A percentile compares a stretch with the other conserved stretches of the same genome.
Conservation (phyloP, 257 asterid genomes). For the Striga asiatica region DNA sequence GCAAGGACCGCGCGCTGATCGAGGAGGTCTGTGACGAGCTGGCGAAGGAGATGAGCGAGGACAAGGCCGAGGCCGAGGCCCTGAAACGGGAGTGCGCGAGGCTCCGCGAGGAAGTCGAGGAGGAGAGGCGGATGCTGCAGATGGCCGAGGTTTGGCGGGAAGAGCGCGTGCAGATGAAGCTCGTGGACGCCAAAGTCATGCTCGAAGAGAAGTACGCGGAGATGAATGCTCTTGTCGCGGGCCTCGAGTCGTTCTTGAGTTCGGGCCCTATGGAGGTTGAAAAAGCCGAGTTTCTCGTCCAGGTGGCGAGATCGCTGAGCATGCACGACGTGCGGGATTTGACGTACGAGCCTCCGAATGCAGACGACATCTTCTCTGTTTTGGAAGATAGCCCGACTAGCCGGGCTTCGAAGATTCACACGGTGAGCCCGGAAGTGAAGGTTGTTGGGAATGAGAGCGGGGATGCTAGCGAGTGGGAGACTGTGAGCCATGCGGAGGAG, state of each 20-base stretch:
- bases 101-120: constrained; percentile 51
- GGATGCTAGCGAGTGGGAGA: constrained; percentile 56
- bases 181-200: constrained; percentile 54
- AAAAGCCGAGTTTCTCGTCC: constrained; percentile 32
- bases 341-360: constrained; percentile 40
- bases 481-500: constrained; percentile 49
- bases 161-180: constrained; percentile 62
- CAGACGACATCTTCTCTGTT: constrained; percentile 38
- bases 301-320: constrained; percentile 32
- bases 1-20: constrained; percentile 40
- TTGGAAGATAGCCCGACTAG: constrained; percentile 47
- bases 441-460: constrained; percentile 34
- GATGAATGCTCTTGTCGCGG: constrained; percentile 30
- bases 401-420: constrained; percentile 28
- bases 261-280: constrained; percentile 26
- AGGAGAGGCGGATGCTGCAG: constrained; percentile 62
- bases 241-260: constrained; percentile 19
- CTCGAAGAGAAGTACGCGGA: constrained; percentile 53
- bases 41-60: constrained; percentile 53
- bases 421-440: constrained; percentile 28
- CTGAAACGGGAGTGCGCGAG: constrained; percentile 38
- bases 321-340: constrained; percentile 41
- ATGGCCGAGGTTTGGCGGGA: constrained; percentile 81
- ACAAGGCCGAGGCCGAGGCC: constrained; percentile 51
- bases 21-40: constrained; percentile 70